Conservation (phyloP, 1,284 basidiomycete species). For the Wallemia ichthyophaga region DNA sequence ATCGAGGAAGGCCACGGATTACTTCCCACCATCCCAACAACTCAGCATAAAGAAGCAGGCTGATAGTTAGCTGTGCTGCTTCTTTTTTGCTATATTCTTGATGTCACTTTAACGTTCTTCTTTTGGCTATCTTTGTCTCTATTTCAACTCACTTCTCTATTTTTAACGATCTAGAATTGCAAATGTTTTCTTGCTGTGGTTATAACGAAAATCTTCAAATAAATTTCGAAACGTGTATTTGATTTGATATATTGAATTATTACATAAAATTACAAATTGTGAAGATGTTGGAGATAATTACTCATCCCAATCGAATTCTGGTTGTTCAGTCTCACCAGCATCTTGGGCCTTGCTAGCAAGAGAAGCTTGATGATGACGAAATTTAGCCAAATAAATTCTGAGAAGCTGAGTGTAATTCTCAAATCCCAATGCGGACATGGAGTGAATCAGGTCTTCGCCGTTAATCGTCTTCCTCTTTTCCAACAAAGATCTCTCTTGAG, state of each 20-base stretch:
- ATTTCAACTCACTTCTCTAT: too few species aligned
- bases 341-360: too few species aligned
- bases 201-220: too few species aligned
- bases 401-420: constrained; percentile 77
- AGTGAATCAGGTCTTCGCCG: constrained; percentile 59
- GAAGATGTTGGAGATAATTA: too few species aligned
- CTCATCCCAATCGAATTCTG: too few species aligned
- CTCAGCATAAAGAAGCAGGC: neutral
- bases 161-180: too few species aligned
- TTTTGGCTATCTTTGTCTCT: too few species aligned
- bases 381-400: constrained; percentile 63
- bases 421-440: constrained; percentile 64
- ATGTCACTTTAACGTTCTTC: too few species aligned
- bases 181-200: too few species aligned
- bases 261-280: neutral
- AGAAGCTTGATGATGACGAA: constrained; percentile 23
- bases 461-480: constrained; percentile 70
- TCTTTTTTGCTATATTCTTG: too few species aligned
- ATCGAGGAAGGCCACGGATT: neutral
- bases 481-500: constrained; percentile 54
- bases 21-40: neutral
- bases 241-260: neutral
- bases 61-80: neutral
- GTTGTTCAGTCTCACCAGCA: too few species aligned
- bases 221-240: neutral